These are phyloP conservation scores for Rhytidiadelphus loreus DNA, from an alignment of 225 moss, liverwort and hornwort species.

Conservation along the genomic window DNA sequence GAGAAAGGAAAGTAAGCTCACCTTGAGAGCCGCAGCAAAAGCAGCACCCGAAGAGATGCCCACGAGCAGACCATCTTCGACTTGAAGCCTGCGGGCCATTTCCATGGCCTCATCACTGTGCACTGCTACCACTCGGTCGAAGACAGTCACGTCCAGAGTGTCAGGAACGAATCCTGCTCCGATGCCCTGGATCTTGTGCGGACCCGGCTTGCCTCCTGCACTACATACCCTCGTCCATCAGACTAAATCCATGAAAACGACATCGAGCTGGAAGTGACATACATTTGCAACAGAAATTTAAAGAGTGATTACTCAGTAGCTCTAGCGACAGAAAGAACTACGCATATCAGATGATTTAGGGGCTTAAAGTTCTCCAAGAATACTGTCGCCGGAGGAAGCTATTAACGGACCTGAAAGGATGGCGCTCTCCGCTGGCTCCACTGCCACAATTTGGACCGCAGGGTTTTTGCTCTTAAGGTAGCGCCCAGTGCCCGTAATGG, in stretches of 20 bases:
- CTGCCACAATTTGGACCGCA: conserved; percentile 39
- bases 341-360: not conserved
- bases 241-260: not conserved
- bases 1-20: not conserved
- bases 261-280: not conserved
- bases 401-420: conserved; percentile 47
- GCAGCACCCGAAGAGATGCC: conserved; percentile 83
- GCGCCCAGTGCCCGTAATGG: conserved; percentile 51
- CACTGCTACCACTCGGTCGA: conserved; percentile 45
- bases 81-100: conserved; percentile 49
- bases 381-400: not conserved
- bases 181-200: conserved; percentile 72
- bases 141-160: conserved; percentile 30
- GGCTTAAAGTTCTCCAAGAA: not conserved
- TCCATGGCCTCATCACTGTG: conserved; percentile 45
- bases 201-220: conserved; percentile 73
- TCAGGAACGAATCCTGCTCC: conserved; percentile 70
- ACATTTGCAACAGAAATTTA: not conserved
- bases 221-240: not conserved
- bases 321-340: not conserved
- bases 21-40: conserved; percentile 56
- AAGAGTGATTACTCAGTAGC: not conserved
- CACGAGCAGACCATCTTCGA: conserved; percentile 68
- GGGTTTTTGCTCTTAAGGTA: conserved; percentile 62
- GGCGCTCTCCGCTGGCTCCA: conserved; percentile 78